phyloP scores from a whole-genome alignment of 2,329 filamentous ascomycete species.

The Aspergillus pseudoterreus region DNA sequence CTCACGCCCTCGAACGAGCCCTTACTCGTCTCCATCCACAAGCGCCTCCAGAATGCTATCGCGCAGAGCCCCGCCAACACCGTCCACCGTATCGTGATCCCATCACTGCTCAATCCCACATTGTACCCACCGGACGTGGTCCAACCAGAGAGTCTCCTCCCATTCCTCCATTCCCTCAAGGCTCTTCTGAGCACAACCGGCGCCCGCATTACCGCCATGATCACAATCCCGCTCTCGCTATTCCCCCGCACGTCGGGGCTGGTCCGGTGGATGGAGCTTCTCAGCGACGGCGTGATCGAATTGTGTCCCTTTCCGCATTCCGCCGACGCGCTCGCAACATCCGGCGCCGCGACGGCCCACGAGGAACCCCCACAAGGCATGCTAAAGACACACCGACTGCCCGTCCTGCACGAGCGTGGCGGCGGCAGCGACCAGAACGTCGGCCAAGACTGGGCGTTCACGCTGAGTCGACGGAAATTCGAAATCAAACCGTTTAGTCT shows the following conservation, averaged over 20 bases:
- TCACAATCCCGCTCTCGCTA: conserved; percentile 75
- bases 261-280: conserved; percentile 78
- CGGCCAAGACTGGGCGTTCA: conserved; percentile 87
- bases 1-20: conserved; percentile 42
- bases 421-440: conserved; percentile 69
- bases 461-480: conserved; percentile 76
- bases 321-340: conserved; percentile 48
- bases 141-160: conserved; percentile 69
- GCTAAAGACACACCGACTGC: conserved; percentile 75
- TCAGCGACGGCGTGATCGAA: conserved; percentile 83
- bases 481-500: conserved; percentile 85
- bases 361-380: conserved; percentile 83
- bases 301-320: conserved; percentile 69
- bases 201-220: conserved; percentile 64
- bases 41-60: conserved; percentile 55
- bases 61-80: conserved; percentile 55
- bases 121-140: conserved; percentile 68
- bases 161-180: conserved; percentile 76
- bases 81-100: conserved; percentile 80
- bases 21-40: conserved; percentile 63
- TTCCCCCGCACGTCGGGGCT: conserved; percentile 73
- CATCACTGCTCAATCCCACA: conserved; percentile 79
- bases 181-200: conserved; percentile 68
- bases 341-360: conserved; percentile 52
- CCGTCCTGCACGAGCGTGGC: conserved; percentile 82